These are phyloP conservation scores for Venturia oleaginea DNA, from an alignment of 2,329 filamentous ascomycete genomes.

Conservation along the genomic window DNA sequence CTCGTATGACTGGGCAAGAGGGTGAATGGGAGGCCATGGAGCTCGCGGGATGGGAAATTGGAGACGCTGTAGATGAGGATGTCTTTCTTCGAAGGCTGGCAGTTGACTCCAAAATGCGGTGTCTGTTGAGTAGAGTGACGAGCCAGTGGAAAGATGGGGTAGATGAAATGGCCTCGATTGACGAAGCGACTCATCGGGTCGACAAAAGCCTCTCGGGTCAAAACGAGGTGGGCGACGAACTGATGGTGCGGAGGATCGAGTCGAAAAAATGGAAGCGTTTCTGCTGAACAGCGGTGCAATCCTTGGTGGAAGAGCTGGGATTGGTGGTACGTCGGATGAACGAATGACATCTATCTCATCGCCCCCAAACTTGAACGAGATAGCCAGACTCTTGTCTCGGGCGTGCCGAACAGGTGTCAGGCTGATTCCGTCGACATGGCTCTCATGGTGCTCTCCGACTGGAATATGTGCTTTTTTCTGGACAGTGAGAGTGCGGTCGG, in stretches of 20 bases:
- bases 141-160: neutral
- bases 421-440: neutral
- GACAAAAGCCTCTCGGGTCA: neutral
- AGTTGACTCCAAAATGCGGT: neutral
- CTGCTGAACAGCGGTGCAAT: neutral
- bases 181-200: neutral
- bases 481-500: neutral
- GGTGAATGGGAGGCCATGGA: slow-evolving; percentile 4
- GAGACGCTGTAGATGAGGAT: neutral
- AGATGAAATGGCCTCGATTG: neutral
- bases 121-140: neutral
- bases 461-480: neutral
- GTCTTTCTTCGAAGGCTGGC: neutral
- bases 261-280: neutral
- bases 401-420: neutral
- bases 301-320: neutral
- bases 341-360: neutral
- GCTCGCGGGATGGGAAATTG: neutral
- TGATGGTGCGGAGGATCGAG: neutral
- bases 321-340: neutral
- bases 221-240: slow-evolving; percentile 1
- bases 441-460: neutral
- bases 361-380: neutral
- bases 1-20: neutral
- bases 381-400: neutral